Base-by-base conservation (phyloP, 768 basidiomycete species). In the Phylloporus rhodoxanthus region DNA sequence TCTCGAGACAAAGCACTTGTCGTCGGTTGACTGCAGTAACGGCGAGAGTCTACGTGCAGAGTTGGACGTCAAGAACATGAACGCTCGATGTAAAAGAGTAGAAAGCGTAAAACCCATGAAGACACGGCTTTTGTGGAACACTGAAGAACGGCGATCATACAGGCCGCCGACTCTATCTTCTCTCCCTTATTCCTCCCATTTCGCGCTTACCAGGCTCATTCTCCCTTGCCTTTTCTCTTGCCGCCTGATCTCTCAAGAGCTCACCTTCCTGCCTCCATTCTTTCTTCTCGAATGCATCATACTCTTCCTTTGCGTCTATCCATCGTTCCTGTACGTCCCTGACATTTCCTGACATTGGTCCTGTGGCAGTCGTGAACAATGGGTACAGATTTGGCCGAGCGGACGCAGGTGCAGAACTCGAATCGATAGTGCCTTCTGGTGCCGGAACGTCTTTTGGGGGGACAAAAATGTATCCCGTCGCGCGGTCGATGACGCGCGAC, bases 311-410 rank as follows among this genome's bases (percentile, higher is more conserved):
- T 6, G 82, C 80, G 57, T 96, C 91, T n/a, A 95, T 67, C 93
- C 94, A 98, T 37, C 93, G 73, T 64, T 97, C 94, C 65, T 97
- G 93, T 6, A 94, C 81, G 59, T 93, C 91, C 19, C 80, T 70
- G 11, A 90, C 75, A 55, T 75, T 73, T 28, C 75, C 78, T 44
- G 70, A 68, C 50, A 82, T 62, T 2, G 74, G 65, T 0, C 82
- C 82, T 14, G 75, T 74, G 3, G 87, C 84, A 11, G 77, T 79
- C 2, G 84, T 78, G 59, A 91, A 81, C 15, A 94, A 69, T 0
- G 80, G 71, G 55, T 81, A 80, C 14, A 76, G 68, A 64, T 93
- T 91, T 2, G 87, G 81, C 1, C 79, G 75, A 10, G 68, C 57
- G 1, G 77, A 65, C 1, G 75, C 51, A 52, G 69, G 60, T 62